These are phyloP conservation scores for Hypholoma fasciculare DNA, from an alignment of 768 basidiomycete genomes.

Conservation along the genomic window DNA sequence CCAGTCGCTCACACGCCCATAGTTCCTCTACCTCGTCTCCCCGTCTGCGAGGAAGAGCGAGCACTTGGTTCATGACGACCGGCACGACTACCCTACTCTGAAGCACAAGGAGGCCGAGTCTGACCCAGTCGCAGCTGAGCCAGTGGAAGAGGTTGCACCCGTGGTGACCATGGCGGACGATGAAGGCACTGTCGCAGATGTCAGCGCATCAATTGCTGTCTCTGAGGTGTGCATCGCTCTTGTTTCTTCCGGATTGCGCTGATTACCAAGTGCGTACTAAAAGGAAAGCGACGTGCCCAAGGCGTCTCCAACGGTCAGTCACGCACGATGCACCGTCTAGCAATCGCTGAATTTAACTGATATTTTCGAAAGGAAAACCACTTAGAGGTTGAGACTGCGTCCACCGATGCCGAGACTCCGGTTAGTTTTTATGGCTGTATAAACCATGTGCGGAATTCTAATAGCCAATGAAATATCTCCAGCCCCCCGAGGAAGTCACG, in stretches of 20 bases:
- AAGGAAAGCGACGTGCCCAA: conserved; percentile 29
- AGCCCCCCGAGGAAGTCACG: too few relatives aligned
- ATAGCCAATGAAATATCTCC: too few relatives aligned
- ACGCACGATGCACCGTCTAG: background rate
- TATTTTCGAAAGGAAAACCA: conserved; percentile 6
- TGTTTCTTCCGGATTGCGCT: background rate
- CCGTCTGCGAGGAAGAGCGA: conserved; percentile 36
- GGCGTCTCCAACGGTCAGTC: conserved; percentile 25
- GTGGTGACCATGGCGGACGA: conserved; percentile 33
- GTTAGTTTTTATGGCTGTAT: background rate
- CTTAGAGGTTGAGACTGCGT: conserved; percentile 4
- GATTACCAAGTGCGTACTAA: background rate
- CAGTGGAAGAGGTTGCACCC: background rate
- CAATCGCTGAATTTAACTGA: background rate
- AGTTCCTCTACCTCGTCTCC: conserved; percentile 44
- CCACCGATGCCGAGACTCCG: background rate
- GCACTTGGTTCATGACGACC: conserved; percentile 33
- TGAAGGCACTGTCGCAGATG: conserved; percentile 39
- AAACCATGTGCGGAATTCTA: too few relatives aligned
- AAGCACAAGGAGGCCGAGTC: conserved; percentile 19
- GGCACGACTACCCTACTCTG: conserved; percentile 30
- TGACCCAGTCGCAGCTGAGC: conserved; percentile 4
- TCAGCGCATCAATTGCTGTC: conserved; percentile 29
- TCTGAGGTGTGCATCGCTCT: conserved; percentile 27
- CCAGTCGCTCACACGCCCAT: conserved; percentile 6